A percentile compares a stretch with the other conserved stretches of the same genome.
Evolutionary conservation across 2,329 filamentous ascomycete species (phyloP).

Genomic region (Acephala macrosclerotiorum): DNA sequence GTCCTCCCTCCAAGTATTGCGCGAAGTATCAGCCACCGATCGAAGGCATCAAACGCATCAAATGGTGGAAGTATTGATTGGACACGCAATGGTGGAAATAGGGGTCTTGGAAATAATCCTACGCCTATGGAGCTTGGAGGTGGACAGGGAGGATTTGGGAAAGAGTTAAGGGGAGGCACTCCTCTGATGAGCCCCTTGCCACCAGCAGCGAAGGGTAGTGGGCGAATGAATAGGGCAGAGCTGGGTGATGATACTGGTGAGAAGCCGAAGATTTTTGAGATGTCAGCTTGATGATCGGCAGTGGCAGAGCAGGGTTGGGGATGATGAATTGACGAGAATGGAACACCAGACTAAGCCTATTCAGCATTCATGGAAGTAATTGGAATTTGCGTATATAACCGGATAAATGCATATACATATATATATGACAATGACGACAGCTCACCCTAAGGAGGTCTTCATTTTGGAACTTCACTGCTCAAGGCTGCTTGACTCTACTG

Average conservation of each 20-base stretch:
- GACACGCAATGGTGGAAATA: background rate
- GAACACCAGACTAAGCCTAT: too few relatives aligned
- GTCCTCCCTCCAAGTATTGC: slow-evolving; percentile 7
- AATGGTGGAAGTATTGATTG: background rate
- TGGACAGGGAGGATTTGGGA: background rate
- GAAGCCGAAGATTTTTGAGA: background rate
- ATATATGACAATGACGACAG: too few relatives aligned
- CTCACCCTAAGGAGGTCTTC: too few relatives aligned
- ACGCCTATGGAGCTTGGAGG: background rate
- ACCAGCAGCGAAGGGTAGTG: background rate
- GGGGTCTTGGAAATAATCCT: background rate
- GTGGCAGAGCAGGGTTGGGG: too few relatives aligned
- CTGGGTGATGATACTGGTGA: background rate
- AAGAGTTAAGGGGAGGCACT: background rate
- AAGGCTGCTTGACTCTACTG: too few relatives aligned
- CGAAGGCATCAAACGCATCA: background rate
- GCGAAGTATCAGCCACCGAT: slow-evolving; percentile 7
- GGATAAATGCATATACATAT: too few relatives aligned
- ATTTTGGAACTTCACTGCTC: too few relatives aligned
- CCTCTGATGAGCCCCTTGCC: background rate
- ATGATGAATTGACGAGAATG: too few relatives aligned
- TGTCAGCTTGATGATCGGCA: background rate
- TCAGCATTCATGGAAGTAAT: too few relatives aligned
- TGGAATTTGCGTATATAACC: too few relatives aligned
- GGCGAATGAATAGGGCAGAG: background rate